Evolutionary conservation across 1,284 basidiomycete species (phyloP), one percentile per base, ranked within the genome.

Genomic region (Leccinum pallidistipes): DNA sequence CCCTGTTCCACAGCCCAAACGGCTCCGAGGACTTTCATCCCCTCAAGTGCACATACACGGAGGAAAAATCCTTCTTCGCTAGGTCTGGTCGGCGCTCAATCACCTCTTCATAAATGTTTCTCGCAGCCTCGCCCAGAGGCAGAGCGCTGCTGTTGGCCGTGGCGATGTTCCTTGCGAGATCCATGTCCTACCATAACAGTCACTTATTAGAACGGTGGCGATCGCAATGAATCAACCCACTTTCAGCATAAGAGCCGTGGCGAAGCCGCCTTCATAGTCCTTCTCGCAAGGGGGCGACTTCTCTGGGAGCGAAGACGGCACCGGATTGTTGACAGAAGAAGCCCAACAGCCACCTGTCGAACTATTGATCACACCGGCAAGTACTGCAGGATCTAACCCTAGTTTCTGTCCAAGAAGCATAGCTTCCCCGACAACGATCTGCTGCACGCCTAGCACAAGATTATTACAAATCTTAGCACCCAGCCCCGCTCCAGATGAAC

Each of bases 401-500:
- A 95, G 76, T 62, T 82, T 86, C 73, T 87, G 82, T 8, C 93
- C 93, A 12, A 95, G 81, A 16, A 95, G 76, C 92, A 95, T 95
- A 2, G 90, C 92, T 76, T 95, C 93, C 11, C 83, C 88, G 2
- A 91, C 84, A 18, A 87, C 90, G 58, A 92, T 85, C 73, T 93
- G 91, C 67, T 93, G 82, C 2, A 92, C 87, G 3, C 90, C 90
- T 40, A 92, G 79, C 40, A 92, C 81, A 59, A 92, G 83, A 72
- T 95, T 95, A 76, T 95, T 95, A 77, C 90, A 92, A 49, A 95
- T 92, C 78, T 95, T 95, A 8, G 93, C 92, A 1, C 83, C 92
- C 14, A 95, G 78, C 1, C 94, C 93, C 5, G 90, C 83, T n/a
- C 94, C 93, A 10, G 90, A 89, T n/a, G 84, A 81, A 1, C 94